Conservation (phyloP, 768 basidiomycete species). For the Agaricus blazei region DNA sequence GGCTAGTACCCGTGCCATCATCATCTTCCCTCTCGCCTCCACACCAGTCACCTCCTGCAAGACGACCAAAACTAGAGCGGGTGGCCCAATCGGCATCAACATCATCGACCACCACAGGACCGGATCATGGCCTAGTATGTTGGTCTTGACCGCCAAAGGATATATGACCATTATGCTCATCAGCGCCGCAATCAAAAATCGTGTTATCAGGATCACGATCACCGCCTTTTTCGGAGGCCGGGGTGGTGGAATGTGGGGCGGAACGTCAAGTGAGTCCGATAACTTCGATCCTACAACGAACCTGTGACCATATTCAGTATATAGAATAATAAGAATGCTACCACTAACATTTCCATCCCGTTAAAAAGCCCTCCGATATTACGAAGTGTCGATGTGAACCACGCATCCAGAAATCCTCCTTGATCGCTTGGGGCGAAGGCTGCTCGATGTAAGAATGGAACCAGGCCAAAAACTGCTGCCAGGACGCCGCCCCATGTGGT, state of each 20-base stretch:
- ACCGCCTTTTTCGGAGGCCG: neutral
- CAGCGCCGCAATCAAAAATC: constrained; percentile 5
- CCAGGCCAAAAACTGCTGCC: neutral
- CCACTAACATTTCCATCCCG: constrained; percentile 6
- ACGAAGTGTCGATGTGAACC: constrained; percentile 8
- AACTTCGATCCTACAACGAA: constrained; percentile 11
- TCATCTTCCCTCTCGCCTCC: constrained; percentile 6
- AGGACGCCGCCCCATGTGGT: constrained; percentile 10
- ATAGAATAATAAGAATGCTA: neutral
- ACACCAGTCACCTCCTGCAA: neutral
- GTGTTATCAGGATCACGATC: constrained; percentile 1
- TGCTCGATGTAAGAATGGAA: constrained; percentile 4
- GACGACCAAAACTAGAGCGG: constrained; percentile 6
- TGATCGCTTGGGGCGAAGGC: constrained; percentile 2
- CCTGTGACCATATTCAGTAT: neutral
- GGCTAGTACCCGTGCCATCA: constrained; percentile 9
- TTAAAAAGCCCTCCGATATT: constrained; percentile 10
- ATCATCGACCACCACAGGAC: constrained; percentile 12
- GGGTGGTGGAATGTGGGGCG: neutral
- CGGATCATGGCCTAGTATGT: constrained; percentile 2
- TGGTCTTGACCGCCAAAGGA: constrained; percentile 2
- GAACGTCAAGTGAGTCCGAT: constrained; percentile 6
- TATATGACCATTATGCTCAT: constrained; percentile 9
- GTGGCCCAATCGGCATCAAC: constrained; percentile 12
- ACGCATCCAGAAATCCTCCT: constrained; percentile 9